phyloP scores from a whole-genome alignment of 768 basidiomycete genomes.

The Lentinula sp. region DNA sequence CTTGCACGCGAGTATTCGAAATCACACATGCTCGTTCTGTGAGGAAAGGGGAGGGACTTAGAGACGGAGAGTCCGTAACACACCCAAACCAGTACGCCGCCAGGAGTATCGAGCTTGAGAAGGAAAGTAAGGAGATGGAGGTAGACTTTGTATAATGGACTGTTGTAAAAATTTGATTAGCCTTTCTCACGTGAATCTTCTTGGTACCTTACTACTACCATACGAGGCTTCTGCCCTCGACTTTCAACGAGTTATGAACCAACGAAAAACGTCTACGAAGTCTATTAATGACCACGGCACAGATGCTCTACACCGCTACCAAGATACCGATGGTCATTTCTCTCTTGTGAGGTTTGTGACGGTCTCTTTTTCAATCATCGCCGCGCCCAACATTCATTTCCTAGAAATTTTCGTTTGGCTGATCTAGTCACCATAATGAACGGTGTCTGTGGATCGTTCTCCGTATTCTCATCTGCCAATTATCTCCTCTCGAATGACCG shows the following conservation, averaged over 20 bases:
- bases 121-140: constrained; percentile 24
- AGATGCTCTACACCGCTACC: constrained; percentile 70
- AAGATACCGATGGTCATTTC: constrained; percentile 92
- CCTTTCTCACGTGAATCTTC: not conserved
- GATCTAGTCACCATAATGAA: constrained; percentile 99
- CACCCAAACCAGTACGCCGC: constrained; percentile 92
- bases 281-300: constrained; percentile 20
- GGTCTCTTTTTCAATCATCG: constrained; percentile 7
- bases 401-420: constrained; percentile 93
- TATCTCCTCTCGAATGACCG: constrained; percentile 80
- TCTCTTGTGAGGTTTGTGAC: constrained; percentile 82
- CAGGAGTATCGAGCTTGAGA: constrained; percentile 64
- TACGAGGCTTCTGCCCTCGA: constrained; percentile 8
- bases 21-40: constrained; percentile 75
- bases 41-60: constrained; percentile 86
- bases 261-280: constrained; percentile 36
- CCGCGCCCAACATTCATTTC: constrained; percentile 12
- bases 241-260: constrained; percentile 30
- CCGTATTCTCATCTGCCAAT: constrained; percentile 87
- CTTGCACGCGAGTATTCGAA: constrained; percentile 96
- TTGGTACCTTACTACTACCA: not conserved
- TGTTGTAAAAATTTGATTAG: not conserved
- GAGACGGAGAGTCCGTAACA: constrained; percentile 78
- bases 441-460: constrained; percentile 95
- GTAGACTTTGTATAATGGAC: not conserved